Base-by-base conservation (phyloP, 176 grass and related monocot genomes). In the Musa acuminata region DNA sequence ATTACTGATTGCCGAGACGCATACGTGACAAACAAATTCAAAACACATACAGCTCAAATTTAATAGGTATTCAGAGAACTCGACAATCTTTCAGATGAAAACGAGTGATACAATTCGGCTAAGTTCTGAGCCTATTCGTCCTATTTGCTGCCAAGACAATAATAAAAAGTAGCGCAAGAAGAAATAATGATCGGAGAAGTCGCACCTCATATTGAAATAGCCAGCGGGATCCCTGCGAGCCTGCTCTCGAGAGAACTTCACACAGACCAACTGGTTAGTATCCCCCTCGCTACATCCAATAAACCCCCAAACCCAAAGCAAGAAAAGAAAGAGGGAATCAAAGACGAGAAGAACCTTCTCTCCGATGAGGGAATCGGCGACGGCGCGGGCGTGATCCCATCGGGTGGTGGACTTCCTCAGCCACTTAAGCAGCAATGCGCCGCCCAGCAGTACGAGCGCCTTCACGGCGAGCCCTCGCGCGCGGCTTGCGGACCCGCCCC, bases 181-280 rank as follows among this genome's bases (percentile, higher is more conserved):
- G 5, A 51, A 62, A 48, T 24, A 17, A 71, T 14, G 6, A 59
- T 23, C 14, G 14, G 65, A 53, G 50, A 75, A 35, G 53, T 43
- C 76, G 82, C 29, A 94, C 95, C 95, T 99, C 67, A 99, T 83
- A 26, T 94, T 99, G 84, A 94, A 91, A 78, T 86, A 99, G 78
- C 84, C 91, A 48, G 82, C 86, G 55, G 95, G 91, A 87, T 99
- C 88, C 69, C 85, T 91, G 52, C 82, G 85, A 76, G 95, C 90
- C 82, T 99, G 91, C 83, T 94, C 91, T 82, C 91, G 91, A 27
- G 95, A 99, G 78, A 99, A 94, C 95, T 99, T 83, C 68, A 87
- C 20, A 73, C 6, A 9, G 51, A 19, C 63, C 82, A 53, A 81
- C 65, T 52, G 14, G 76, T 53, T 11, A 80, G 51, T 77, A 43